These are phyloP conservation scores for Sanghuangporus weigelae DNA, from an alignment of 1,284 basidiomycete genomes.

Conservation along the genomic window DNA sequence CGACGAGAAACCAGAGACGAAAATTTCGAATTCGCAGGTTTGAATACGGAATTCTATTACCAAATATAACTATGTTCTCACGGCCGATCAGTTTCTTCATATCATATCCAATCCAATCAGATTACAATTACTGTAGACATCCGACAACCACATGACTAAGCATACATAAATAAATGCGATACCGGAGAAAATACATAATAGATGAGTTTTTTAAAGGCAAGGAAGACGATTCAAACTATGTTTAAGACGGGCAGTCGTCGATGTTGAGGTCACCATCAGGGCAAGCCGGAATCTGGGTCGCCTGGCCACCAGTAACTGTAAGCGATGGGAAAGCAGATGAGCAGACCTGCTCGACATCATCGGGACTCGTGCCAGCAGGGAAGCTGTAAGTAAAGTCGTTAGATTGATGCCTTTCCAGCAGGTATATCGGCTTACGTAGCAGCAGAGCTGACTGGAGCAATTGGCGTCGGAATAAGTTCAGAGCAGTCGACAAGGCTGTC, in stretches of 20 bases:
- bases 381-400: constrained; percentile 9
- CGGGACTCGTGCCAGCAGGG: constrained; percentile 14
- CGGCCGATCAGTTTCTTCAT: no score
- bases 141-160: no score
- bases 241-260: constrained; percentile 16
- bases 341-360: constrained; percentile 16
- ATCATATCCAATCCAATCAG: no score
- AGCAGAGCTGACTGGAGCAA: not conserved
- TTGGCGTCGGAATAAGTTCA: constrained; percentile 11
- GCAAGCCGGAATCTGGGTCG: constrained; percentile 15
- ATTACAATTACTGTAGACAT: no score
- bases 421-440: not conserved
- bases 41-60: not conserved
- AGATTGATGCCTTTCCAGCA: not conserved
- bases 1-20: not conserved
- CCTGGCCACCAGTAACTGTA: constrained; percentile 2
- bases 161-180: not conserved
- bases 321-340: constrained; percentile 12
- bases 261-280: constrained; percentile 15
- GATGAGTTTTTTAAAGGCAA: not conserved
- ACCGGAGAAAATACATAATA: not conserved
- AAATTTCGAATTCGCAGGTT: not conserved
- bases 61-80: no score
- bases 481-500: constrained; percentile 17
- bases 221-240: not conserved